Conservation (phyloP, 2,329 filamentous ascomycete species). For the Apiospora rasikravindrae region DNA sequence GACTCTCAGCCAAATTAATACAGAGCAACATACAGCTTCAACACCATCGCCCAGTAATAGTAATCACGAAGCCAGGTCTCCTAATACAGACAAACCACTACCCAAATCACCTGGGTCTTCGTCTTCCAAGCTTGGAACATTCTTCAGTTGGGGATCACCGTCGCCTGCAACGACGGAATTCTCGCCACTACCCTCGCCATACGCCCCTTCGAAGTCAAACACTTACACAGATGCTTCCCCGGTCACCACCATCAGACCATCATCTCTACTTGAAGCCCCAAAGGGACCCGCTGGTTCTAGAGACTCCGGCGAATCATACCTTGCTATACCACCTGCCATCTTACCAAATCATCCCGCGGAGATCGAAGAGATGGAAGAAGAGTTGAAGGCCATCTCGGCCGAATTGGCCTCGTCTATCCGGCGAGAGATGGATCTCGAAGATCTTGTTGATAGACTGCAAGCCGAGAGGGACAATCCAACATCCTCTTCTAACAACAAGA, state of each 20-base stretch:
- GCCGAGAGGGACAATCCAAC: slow-evolving; percentile 69
- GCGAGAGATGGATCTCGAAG: slow-evolving; percentile 95
- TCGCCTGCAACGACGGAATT: slow-evolving; percentile 55
- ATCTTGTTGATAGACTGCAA: slow-evolving; percentile 87
- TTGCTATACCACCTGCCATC: slow-evolving; percentile 53
- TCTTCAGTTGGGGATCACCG: slow-evolving; percentile 60
- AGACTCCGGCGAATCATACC: slow-evolving; percentile 57
- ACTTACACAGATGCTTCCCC: slow-evolving; percentile 49
- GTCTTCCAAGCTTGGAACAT: slow-evolving; percentile 55
- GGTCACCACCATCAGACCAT: slow-evolving; percentile 43
- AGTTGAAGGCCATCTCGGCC: slow-evolving; percentile 89
- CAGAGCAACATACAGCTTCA: slow-evolving; percentile 33
- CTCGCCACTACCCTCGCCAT: slow-evolving; percentile 57
- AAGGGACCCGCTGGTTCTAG: slow-evolving; percentile 50
- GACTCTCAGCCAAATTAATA: slow-evolving; percentile 51
- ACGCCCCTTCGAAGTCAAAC: slow-evolving; percentile 46
- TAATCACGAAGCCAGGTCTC: slow-evolving; percentile 38
- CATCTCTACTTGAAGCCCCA: slow-evolving; percentile 42
- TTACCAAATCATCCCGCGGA: slow-evolving; percentile 53
- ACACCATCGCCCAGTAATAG: slow-evolving; percentile 25
- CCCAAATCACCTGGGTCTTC: slow-evolving; percentile 57
- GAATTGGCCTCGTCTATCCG: slow-evolving; percentile 93
- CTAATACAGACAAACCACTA: slow-evolving; percentile 58
- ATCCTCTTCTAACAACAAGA: slow-evolving; percentile 66
- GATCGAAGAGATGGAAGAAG: slow-evolving; percentile 90